These are phyloP conservation scores for Pouteria campechiana DNA, from an alignment of 179 eudicot genomes.

Conservation along the genomic window DNA sequence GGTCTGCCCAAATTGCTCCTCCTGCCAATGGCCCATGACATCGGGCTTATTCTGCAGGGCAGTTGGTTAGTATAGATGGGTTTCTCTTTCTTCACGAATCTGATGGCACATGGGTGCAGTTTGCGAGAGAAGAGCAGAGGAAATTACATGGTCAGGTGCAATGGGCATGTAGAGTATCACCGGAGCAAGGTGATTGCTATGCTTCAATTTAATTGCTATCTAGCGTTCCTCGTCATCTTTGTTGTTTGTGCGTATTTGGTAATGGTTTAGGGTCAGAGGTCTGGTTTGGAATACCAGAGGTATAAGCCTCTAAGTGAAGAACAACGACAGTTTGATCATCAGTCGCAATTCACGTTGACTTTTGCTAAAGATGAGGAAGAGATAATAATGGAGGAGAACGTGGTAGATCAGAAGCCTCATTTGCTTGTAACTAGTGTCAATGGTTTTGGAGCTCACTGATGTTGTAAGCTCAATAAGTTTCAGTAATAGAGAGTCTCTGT, in stretches of 20 bases:
- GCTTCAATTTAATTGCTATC: conserved; percentile 77
- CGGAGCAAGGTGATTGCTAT: conserved; percentile 79
- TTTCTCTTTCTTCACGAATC: conserved; percentile 38
- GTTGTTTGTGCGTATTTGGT: conserved; percentile 36
- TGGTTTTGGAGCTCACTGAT: conserved; percentile 24
- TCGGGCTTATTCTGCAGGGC: conserved; percentile 73
- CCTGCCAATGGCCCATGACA: conserved; percentile 52
- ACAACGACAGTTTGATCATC: conserved; percentile 27
- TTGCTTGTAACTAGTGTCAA: conserved; percentile 22
- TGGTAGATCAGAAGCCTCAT: conserved; percentile 24
- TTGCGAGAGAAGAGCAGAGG: conserved; percentile 39
- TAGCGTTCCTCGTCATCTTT: conserved; percentile 60
- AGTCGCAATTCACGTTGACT: conserved; percentile 47
- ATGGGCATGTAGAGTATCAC: conserved; percentile 68
- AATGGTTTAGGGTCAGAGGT: conserved; percentile 23
- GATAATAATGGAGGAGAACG: conserved; percentile 23
- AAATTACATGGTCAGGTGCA: conserved; percentile 63
- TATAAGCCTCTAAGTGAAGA: conserved; percentile 65
- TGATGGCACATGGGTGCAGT: conserved; percentile 36
- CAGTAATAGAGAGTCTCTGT: too few relatives aligned
- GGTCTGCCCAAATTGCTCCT: conserved; percentile 22
- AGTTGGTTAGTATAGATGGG: conserved; percentile 93
- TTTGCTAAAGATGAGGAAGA: conserved; percentile 45
- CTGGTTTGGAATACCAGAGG: conserved; percentile 14
- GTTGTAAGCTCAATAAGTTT: too few relatives aligned